Conservation (phyloP, 106 monocot genomes). For the Cymbidium sinense region DNA sequence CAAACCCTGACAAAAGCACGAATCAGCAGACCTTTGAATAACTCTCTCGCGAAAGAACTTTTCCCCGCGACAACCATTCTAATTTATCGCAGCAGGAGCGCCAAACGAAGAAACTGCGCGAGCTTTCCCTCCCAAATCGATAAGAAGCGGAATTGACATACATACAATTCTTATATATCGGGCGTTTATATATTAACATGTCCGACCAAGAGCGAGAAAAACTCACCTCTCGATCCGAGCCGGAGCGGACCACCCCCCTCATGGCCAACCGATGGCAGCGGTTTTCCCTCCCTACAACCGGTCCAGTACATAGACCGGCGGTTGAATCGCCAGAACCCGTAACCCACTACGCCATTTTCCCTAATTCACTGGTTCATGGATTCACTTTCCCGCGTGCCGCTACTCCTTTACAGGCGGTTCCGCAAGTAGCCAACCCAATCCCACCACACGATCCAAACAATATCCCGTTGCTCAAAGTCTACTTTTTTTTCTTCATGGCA, state of each 20-base stretch:
- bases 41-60: not conserved
- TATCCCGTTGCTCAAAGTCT: too few species aligned
- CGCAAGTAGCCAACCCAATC: too few species aligned
- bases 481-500: too few species aligned
- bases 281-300: conserved; percentile 19
- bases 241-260: conserved; percentile 13
- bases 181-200: too few species aligned
- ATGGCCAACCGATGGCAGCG: conserved; percentile 19
- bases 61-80: not conserved
- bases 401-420: conserved; percentile 21
- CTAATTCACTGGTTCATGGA: conserved; percentile 32
- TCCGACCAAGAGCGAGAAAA: not conserved
- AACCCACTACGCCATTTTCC: not conserved
- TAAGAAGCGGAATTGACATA: not conserved
- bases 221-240: conserved; percentile 27
- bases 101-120: not conserved
- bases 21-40: not conserved
- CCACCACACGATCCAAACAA: too few species aligned
- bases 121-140: not conserved
- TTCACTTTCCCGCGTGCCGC: too few species aligned
- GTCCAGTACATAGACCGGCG: not conserved
- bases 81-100: not conserved
- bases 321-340: too few species aligned
- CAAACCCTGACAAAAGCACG: not conserved
- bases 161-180: too few species aligned